These are phyloP conservation scores for Beauveria sp. DNA, from an alignment of 2,329 filamentous ascomycete species.

Conservation along the genomic window DNA sequence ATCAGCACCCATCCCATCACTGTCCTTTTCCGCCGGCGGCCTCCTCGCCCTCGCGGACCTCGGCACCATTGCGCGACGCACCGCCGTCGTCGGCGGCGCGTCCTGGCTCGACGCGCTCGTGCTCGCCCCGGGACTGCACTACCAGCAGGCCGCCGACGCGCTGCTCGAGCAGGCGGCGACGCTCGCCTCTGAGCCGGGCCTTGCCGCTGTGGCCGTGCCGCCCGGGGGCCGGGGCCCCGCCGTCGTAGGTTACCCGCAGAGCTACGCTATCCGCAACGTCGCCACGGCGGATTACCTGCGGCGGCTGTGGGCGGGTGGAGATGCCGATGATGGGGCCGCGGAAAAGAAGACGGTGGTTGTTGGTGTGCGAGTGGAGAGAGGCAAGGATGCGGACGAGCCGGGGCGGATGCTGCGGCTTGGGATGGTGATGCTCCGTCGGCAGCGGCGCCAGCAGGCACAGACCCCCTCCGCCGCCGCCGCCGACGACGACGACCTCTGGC, in stretches of 20 bases:
- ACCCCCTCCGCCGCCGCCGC: neutral
- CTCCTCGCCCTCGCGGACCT: conserved; percentile 54
- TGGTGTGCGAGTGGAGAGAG: conserved; percentile 19
- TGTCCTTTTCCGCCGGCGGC: conserved; percentile 43
- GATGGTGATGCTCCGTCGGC: neutral
- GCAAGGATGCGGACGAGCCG: conserved; percentile 17
- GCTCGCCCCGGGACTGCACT: conserved; percentile 53
- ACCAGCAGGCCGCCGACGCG: conserved; percentile 48
- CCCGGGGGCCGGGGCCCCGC: conserved; percentile 20
- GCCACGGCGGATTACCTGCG: conserved; percentile 43
- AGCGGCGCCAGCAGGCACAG: neutral
- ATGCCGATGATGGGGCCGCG: neutral
- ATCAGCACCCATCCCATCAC: conserved; percentile 35
- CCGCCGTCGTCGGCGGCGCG: conserved; percentile 47
- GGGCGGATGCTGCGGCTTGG: conserved; percentile 12
- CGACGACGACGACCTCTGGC: conserved; percentile 16
- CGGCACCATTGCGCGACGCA: conserved; percentile 46
- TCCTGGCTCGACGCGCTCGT: conserved; percentile 49
- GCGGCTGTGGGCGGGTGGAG: conserved; percentile 20
- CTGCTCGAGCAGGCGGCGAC: conserved; percentile 35
- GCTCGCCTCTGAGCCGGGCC: conserved; percentile 19
- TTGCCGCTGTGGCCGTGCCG: conserved; percentile 28
- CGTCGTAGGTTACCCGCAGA: conserved; percentile 3
- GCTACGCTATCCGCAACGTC: conserved; percentile 35
- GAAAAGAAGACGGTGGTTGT: conserved; percentile 15